phyloP scores from a whole-genome alignment of 192 early-diverging fungal species.

The Spizellomyces punctatus region DNA sequence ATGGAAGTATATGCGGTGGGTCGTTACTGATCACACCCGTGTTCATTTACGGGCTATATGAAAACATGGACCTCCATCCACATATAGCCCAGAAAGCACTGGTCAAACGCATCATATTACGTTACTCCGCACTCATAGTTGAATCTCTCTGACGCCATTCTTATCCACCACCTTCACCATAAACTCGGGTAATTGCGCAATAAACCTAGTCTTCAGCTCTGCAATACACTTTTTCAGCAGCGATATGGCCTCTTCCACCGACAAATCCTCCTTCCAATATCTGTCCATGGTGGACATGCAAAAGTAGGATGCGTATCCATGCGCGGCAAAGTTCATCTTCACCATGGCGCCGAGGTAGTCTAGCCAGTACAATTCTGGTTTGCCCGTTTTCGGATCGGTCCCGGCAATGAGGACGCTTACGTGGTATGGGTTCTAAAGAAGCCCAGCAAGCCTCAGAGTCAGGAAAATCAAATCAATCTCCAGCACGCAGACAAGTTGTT shows the following conservation, averaged over 20 bases:
- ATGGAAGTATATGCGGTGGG: too few relatives aligned
- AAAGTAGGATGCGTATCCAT: conserved; percentile 94
- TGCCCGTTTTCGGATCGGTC: conserved; percentile 71
- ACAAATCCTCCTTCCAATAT: conserved; percentile 81
- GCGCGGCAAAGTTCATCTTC: conserved; percentile 82
- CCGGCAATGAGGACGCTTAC: conserved; percentile 91
- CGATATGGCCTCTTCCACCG: conserved; percentile 81
- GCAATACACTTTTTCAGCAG: conserved; percentile 82
- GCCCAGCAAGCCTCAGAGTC: background rate
- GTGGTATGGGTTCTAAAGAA: conserved; percentile 74
- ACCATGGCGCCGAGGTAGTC: conserved; percentile 84
- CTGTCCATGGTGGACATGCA: conserved; percentile 89
- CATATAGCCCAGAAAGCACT: too few relatives aligned
- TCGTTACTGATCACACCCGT: too few relatives aligned
- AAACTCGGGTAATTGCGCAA: conserved; percentile 82
- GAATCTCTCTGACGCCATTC: conserved; percentile 68
- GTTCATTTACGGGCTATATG: too few relatives aligned
- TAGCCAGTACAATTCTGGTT: conserved; percentile 85
- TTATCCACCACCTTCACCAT: conserved; percentile 84
- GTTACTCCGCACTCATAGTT: conserved; percentile 5
- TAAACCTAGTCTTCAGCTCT: conserved; percentile 82
- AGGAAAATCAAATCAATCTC: background rate
- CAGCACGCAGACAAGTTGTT: background rate
- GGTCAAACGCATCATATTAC: too few relatives aligned
- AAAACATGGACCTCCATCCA: too few relatives aligned